Evolutionary conservation across 164 flowering plant genomes (phyloP).

Genomic region (Vitis cinerea): DNA sequence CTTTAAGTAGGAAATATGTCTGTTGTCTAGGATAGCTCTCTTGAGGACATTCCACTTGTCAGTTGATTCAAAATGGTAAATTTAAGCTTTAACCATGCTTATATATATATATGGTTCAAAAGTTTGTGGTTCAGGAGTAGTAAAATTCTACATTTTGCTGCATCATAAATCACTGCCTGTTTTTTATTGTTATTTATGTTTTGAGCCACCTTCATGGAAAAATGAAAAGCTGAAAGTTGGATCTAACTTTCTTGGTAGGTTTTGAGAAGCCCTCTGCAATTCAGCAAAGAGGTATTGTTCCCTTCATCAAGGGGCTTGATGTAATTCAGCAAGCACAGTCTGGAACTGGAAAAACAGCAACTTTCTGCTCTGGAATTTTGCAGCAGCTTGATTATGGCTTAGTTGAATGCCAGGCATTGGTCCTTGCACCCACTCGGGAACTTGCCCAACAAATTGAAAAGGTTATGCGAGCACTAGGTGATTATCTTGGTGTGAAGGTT

Average conservation of each 20-base stretch:
- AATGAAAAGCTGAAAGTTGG: background rate
- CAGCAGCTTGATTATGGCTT: slow-evolving; percentile 49
- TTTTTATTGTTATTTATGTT: background rate
- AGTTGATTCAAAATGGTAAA: background rate
- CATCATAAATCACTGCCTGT: no score
- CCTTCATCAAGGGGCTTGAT: slow-evolving; percentile 52
- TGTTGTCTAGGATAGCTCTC: background rate
- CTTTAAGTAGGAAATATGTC: background rate
- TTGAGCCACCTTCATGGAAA: background rate
- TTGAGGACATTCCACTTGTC: background rate
- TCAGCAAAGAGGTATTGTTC: slow-evolving; percentile 64
- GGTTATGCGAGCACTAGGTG: slow-evolving; percentile 60
- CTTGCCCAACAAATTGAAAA: slow-evolving; percentile 60
- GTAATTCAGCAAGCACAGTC: slow-evolving; percentile 58
- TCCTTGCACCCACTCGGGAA: slow-evolving; percentile 53
- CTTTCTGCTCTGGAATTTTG: slow-evolving; percentile 53
- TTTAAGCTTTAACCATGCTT: no score
- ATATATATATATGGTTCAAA: no score
- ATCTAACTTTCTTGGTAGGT: slow-evolving; percentile 24
- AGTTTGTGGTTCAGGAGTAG: background rate
- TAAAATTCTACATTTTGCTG: background rate
- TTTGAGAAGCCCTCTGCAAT: slow-evolving; percentile 63
- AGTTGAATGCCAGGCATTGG: slow-evolving; percentile 47
- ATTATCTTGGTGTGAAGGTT: slow-evolving; percentile 51
- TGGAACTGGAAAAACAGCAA: slow-evolving; percentile 57